Evolutionary conservation across 1,284 basidiomycete genomes (phyloP).

Genomic region (Ceratobasidium sp.): DNA sequence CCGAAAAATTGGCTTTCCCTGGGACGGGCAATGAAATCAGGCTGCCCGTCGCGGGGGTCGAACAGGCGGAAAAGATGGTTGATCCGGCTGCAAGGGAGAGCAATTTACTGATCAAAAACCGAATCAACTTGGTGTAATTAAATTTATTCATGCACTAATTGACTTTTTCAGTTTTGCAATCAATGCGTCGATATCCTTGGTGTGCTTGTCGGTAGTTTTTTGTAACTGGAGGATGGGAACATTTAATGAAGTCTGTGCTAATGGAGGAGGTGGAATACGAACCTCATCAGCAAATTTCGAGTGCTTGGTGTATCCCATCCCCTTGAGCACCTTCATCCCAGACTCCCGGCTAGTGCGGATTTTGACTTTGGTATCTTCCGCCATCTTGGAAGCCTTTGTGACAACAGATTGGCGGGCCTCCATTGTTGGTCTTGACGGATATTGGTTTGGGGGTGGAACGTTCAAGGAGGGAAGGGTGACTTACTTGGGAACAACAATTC

Average conservation of each 20-base stretch:
- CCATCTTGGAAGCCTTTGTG: constrained; percentile 61
- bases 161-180: constrained; percentile 65
- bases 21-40: constrained; percentile 17
- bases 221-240: constrained; percentile 61
- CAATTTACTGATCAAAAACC: constrained; percentile 19
- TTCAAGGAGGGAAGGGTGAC: constrained; percentile 44
- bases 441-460: constrained; percentile 5
- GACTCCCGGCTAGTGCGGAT: constrained; percentile 69
- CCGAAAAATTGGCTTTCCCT: constrained; percentile 15
- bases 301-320: constrained; percentile 60
- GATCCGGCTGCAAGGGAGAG: constrained; percentile 18
- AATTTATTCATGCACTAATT: constrained; percentile 5
- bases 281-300: constrained; percentile 70
- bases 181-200: constrained; percentile 68
- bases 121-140: background rate
- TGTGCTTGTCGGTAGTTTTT: constrained; percentile 65
- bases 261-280: constrained; percentile 42
- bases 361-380: constrained; percentile 75
- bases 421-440: constrained; percentile 65
- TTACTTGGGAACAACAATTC: constrained; percentile 76
- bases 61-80: constrained; percentile 31
- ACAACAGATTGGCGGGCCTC: constrained; percentile 66
- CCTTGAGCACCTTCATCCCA: constrained; percentile 68
- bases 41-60: constrained; percentile 14
- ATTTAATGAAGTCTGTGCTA: constrained; percentile 12